Evolutionary conservation across 179 eudicot species (phyloP).

Genomic region (Gypsophila paniculata): DNA sequence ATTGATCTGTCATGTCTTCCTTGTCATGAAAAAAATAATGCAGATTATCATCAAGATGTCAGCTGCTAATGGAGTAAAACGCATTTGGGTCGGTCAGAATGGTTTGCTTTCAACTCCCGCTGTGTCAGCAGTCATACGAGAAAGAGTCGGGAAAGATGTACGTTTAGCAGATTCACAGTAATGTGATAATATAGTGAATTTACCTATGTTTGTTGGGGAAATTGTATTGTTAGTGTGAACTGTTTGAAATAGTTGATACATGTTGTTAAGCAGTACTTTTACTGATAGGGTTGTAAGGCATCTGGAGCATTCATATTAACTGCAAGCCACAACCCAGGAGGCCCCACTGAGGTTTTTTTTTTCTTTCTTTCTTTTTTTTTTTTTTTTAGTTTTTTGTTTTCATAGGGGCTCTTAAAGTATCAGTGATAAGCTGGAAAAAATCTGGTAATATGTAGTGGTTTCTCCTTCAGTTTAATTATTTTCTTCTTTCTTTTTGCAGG

Average conservation of each 20-base stretch:
- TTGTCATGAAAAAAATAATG: background rate
- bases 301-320: constrained; percentile 89
- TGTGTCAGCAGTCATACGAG: constrained; percentile 94
- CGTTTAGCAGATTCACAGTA: constrained; percentile 27
- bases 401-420: constrained; percentile 1
- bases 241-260: background rate
- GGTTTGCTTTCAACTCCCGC: constrained; percentile 93
- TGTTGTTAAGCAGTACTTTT: background rate
- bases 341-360: constrained; percentile 75
- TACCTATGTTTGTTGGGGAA: constrained; percentile 10
- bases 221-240: background rate
- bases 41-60: constrained; percentile 95
- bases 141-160: constrained; percentile 87
- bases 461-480: background rate
- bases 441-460: background rate
- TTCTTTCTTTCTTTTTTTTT: constrained; percentile 25
- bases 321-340: constrained; percentile 98
- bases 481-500: constrained; percentile 41
- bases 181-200: background rate
- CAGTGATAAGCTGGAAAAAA: background rate
- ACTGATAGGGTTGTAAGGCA: constrained; percentile 71
- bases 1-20: background rate
- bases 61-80: constrained; percentile 92
- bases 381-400: background rate
- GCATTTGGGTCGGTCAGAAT: constrained; percentile 95